These are phyloP conservation scores for Rhizopogon hawkerae DNA, from an alignment of 1,284 basidiomycete species.

Conservation along the genomic window DNA sequence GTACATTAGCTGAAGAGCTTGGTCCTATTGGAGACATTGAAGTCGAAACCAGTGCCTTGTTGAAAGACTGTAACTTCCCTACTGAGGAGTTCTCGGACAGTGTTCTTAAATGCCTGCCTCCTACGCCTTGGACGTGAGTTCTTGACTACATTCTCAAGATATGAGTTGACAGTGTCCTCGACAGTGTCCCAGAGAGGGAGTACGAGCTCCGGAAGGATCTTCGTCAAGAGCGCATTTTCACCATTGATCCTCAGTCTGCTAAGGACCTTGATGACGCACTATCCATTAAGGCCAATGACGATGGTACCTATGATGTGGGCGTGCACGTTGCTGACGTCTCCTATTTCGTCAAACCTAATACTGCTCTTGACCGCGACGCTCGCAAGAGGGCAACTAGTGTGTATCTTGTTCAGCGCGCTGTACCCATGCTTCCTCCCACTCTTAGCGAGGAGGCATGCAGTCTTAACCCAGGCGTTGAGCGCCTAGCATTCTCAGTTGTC, in stretches of 20 bases:
- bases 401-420: constrained; percentile 89
- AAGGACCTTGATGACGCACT: constrained; percentile 95
- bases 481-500: constrained; percentile 81
- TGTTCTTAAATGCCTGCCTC: constrained; percentile 93
- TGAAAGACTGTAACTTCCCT: constrained; percentile 98
- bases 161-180: constrained; percentile 10
- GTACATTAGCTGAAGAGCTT: constrained; percentile 95
- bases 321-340: constrained; percentile 96
- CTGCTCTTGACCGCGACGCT: constrained; percentile 94
- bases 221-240: constrained; percentile 80
- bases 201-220: constrained; percentile 82
- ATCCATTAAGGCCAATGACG: constrained; percentile 80
- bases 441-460: constrained; percentile 91
- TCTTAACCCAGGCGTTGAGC: constrained; percentile 78
- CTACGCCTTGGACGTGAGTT: constrained; percentile 85
- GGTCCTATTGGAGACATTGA: constrained; percentile 98
- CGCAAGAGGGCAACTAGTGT: constrained; percentile 95
- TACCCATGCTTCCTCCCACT: constrained; percentile 92
- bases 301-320: constrained; percentile 86
- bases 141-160: constrained; percentile 1
- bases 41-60: constrained; percentile 92
- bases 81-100: constrained; percentile 89
- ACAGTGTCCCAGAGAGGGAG: constrained; percentile 86
- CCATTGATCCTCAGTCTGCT: constrained; percentile 84
- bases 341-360: constrained; percentile 94